Conservation (phyloP, 2,329 filamentous ascomycete genomes). For the Lecanicillium sp. region DNA sequence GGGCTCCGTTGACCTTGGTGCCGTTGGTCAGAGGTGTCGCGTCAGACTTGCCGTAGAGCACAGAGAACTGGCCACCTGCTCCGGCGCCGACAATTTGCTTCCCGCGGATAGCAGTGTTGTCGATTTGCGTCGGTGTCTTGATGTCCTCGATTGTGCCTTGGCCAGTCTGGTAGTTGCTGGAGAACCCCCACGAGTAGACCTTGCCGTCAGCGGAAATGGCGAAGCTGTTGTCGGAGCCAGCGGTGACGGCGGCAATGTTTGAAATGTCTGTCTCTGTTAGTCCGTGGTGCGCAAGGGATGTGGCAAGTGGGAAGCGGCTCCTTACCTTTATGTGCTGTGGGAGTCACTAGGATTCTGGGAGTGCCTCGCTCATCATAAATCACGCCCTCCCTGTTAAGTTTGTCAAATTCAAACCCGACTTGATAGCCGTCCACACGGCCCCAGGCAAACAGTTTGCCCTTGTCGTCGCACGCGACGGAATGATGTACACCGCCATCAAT, state of each 20-base stretch:
- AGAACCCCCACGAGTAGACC: constrained; percentile 76
- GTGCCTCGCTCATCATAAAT: constrained; percentile 54
- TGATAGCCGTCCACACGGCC: constrained; percentile 47
- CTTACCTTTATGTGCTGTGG: constrained; percentile 35
- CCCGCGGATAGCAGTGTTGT: constrained; percentile 73
- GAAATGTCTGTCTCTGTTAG: constrained; percentile 32
- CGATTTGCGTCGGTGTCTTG: constrained; percentile 66
- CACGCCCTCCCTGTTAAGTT: constrained; percentile 40
- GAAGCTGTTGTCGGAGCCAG: constrained; percentile 67
- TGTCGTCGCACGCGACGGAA: constrained; percentile 53
- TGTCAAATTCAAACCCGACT: constrained; percentile 47
- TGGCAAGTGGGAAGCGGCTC: too few relatives aligned
- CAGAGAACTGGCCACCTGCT: constrained; percentile 77
- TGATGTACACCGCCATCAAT: constrained; percentile 70
- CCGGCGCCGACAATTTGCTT: constrained; percentile 71
- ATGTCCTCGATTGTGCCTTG: constrained; percentile 74
- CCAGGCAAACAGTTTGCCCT: constrained; percentile 52
- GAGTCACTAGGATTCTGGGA: constrained; percentile 53
- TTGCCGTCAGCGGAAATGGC: constrained; percentile 62
- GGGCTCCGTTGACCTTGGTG: constrained; percentile 20
- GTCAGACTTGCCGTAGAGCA: constrained; percentile 42
- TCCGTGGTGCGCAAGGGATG: not conserved
- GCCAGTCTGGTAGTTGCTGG: constrained; percentile 70
- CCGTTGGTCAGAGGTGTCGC: constrained; percentile 11
- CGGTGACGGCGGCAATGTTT: constrained; percentile 45